These are phyloP conservation scores for Calonectria fujianensis DNA, from an alignment of 2,329 filamentous ascomycete genomes.

Conservation along the genomic window DNA sequence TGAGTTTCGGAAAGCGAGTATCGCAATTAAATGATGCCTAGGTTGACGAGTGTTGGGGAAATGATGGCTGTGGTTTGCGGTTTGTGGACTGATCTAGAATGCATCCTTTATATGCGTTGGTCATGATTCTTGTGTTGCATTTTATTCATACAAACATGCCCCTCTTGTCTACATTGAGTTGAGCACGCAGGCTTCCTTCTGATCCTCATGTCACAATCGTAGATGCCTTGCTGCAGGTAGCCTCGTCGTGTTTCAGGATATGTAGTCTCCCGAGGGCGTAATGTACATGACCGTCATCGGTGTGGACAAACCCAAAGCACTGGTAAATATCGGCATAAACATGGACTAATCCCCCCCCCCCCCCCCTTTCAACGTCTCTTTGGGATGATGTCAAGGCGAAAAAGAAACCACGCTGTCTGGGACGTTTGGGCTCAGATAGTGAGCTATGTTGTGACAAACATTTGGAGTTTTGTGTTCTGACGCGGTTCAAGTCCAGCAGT, in stretches of 20 bases:
- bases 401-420: neutral
- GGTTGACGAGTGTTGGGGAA: neutral
- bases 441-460: neutral
- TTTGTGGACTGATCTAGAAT: neutral
- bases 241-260: constrained; percentile 16
- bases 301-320: neutral
- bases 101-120: neutral
- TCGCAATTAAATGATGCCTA: neutral
- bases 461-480: neutral
- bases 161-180: neutral
- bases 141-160: no score
- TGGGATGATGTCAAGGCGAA: neutral
- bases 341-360: neutral
- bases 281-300: constrained; percentile 2
- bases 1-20: neutral
- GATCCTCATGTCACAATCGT: neutral
- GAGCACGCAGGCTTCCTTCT: neutral
- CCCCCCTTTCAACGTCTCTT: neutral
- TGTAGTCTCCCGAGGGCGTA: constrained; percentile 12
- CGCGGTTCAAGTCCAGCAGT: neutral
- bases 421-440: neutral
- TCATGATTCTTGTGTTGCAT: neutral
- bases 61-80: neutral
- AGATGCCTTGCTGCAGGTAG: constrained; percentile 21
- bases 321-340: constrained; percentile 3